A percentile compares a stretch with the other conserved stretches of the same genome.
Conservation (phyloP, 257 asterid species). For the Verbascum thapsus region DNA sequence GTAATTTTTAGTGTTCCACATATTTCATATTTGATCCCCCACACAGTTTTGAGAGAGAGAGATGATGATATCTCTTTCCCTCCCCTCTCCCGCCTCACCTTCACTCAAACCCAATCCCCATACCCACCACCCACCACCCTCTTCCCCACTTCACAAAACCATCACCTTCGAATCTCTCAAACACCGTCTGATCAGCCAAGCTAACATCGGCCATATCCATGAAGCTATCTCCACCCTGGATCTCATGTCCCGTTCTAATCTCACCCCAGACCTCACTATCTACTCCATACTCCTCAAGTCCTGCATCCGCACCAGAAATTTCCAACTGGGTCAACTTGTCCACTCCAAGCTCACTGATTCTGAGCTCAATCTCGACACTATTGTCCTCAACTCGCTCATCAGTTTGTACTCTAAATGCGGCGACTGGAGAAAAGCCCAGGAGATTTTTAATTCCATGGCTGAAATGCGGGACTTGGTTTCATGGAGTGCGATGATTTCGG, state of each 20-base stretch:
- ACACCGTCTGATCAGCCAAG: conserved; percentile 53
- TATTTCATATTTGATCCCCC: too few relatives aligned
- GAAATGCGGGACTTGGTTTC: conserved; percentile 70
- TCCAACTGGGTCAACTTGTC: conserved; percentile 49
- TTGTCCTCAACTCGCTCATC: conserved; percentile 79
- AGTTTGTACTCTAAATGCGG: conserved; percentile 78
- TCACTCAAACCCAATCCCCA: conserved; percentile 32
- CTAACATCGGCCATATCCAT: conserved; percentile 56
- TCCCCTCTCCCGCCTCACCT: conserved; percentile 44
- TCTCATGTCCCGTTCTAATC: conserved; percentile 55
- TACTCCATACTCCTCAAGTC: conserved; percentile 86
- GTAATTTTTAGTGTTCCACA: too few relatives aligned
- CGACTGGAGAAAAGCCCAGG: conserved; percentile 59
- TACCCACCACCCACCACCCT: conserved; percentile 38
- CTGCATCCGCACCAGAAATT: conserved; percentile 78
- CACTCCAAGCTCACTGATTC: conserved; percentile 63
- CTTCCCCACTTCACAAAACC: conserved; percentile 30
- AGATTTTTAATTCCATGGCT: conserved; percentile 61
- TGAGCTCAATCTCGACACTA: conserved; percentile 49
- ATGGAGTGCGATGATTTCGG: conserved; percentile 93
- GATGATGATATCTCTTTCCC: conserved; percentile 54
- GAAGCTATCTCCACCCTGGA: conserved; percentile 78
- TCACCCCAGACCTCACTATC: conserved; percentile 69
- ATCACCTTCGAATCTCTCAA: conserved; percentile 59
- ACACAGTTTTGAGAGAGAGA: not conserved